Conservation (phyloP, 2,329 filamentous ascomycete species). For the Colletotrichum chlorophyti region DNA sequence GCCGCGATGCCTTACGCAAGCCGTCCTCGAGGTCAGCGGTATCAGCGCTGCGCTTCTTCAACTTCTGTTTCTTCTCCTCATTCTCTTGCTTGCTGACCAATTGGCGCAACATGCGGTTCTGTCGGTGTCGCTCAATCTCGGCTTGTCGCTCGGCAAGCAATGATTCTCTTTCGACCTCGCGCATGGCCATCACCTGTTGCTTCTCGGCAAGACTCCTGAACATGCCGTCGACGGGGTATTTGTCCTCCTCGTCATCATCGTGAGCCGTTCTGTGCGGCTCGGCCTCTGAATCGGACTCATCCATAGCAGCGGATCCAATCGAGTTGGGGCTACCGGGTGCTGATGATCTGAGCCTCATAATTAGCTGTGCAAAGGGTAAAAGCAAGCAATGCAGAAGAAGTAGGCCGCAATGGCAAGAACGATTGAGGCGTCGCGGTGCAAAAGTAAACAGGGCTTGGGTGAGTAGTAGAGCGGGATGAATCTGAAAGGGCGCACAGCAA, state of each 20-base stretch:
- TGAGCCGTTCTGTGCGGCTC: constrained; percentile 51
- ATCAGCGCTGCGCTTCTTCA: constrained; percentile 80
- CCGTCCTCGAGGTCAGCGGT: constrained; percentile 80
- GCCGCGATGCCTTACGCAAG: constrained; percentile 75
- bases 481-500: not conserved
- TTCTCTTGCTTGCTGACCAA: constrained; percentile 73
- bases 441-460: not conserved
- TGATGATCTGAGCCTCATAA: constrained; percentile 63
- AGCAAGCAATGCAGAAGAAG: not conserved
- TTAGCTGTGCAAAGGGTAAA: not conserved
- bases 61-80: constrained; percentile 65
- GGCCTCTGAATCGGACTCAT: constrained; percentile 76
- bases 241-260: constrained; percentile 64
- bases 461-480: not conserved
- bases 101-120: constrained; percentile 82
- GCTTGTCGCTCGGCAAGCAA: constrained; percentile 87
- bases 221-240: constrained; percentile 88
- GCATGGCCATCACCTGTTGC: constrained; percentile 80
- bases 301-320: constrained; percentile 85
- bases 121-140: constrained; percentile 80
- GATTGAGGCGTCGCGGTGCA: too few relatives aligned
- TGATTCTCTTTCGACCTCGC: constrained; percentile 90
- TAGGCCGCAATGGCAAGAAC: too few relatives aligned
- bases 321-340: constrained; percentile 75
- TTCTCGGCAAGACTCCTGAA: constrained; percentile 79